phyloP scores from a whole-genome alignment of 345 rosid species.

The Aquilaria yunnanensis region DNA sequence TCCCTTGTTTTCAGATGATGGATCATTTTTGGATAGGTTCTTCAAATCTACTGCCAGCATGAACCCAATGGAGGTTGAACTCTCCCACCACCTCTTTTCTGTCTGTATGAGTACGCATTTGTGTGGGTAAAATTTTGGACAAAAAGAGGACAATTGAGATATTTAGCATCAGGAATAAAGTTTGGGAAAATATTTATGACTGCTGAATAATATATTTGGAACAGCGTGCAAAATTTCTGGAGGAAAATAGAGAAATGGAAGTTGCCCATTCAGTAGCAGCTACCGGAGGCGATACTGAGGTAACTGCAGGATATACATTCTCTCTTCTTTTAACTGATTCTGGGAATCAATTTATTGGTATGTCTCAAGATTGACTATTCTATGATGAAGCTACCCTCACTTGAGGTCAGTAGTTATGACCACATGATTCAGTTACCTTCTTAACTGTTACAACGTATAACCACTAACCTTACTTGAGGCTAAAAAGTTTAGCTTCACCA shows the following conservation, averaged over 20 bases:
- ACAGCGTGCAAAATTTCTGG: constrained; percentile 78
- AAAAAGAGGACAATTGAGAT: too few species aligned
- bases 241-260: constrained; percentile 78
- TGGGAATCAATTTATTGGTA: neutral
- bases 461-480: too few species aligned
- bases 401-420: too few species aligned
- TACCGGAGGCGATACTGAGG: constrained; percentile 79
- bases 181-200: constrained; percentile 1
- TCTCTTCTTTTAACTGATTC: neutral
- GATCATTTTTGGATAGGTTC: constrained; percentile 77
- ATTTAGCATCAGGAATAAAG: neutral
- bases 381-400: too few species aligned
- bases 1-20: constrained; percentile 44
- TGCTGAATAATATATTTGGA: neutral
- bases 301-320: constrained; percentile 6
- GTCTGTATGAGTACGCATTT: neutral
- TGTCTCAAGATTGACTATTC: neutral
- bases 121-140: neutral
- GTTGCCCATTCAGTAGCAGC: constrained; percentile 90
- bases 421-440: too few species aligned
- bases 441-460: too few species aligned
- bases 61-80: constrained; percentile 64
- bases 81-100: constrained; percentile 6
- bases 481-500: too few species aligned
- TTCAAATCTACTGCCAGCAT: constrained; percentile 65